Evolutionary conservation across 2,329 filamentous ascomycete genomes (phyloP), one percentile per base, ranked within the genome.

Genomic region (Coccinonectria pachysandricola): DNA sequence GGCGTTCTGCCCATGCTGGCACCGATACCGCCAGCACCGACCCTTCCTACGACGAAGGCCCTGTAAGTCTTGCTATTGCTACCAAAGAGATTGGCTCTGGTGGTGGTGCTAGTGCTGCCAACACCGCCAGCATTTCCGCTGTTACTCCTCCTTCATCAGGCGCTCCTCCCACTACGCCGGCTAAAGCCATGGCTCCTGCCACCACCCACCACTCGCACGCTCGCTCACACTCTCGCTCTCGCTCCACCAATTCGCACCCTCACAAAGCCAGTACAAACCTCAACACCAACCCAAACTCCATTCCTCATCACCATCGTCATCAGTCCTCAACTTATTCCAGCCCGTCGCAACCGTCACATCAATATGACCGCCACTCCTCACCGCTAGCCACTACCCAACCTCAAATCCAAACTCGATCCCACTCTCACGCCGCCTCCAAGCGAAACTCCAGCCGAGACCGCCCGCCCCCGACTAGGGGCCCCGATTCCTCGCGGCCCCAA

Each of bases 301-400:
- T 31, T 29, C 34, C 42, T 28, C 50, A 51, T 34, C 58, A 50
- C 28, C 53, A 56, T 41, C 55, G 53, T 32, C 54, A 50, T 39
- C 53, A 49, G 43, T 38, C 52, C 44, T 57, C 59, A 14, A 57
- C 58, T 21, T 33, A 37, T 19, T 51, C 55, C 36, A 54, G 59
- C 33, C 45, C 55, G 24, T 58, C 63, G 36, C 57, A 68, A 30
- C 42, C 57, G 21, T 43, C 59, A 27, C 59, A 61, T 28, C 74
- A 79, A 46, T 67, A 78, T 53, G 82, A 91, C 57, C 77, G 76
- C 62, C 83, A 88, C 58, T 69, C 76, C 44, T 64, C 68, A 45
- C 77, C 77, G 61, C 55, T 81, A 60, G 69, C 72, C 45, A 63
- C 68, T 28, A 35, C 42, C 34, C 60, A 71, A 59, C 36, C 30